Base-by-base conservation (phyloP, 768 basidiomycete species). In the Leccinum pellstonianum region DNA sequence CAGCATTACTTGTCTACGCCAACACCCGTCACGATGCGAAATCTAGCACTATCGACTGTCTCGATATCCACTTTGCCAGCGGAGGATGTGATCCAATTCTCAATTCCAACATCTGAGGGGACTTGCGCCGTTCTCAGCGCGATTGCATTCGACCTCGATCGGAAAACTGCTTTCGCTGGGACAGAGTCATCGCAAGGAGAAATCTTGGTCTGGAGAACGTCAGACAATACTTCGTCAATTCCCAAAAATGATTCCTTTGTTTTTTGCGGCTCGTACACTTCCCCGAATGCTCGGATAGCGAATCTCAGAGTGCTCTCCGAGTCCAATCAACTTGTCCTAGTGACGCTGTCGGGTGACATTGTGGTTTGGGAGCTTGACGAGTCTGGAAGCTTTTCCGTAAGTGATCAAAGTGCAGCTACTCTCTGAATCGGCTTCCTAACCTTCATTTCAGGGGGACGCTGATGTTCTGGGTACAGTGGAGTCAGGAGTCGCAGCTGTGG, bases 381-480 rank as follows among this genome's bases (percentile, higher is more conserved):
- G 19, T 62, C 43, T 54, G 76, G 81, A 37, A 64, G 74, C 43
- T 68, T 80, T 43, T 60, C 74, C 57, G 84, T 87, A 64, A 62
- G 80, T 75, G 29, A 29, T 51, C 7, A 52, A 17, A 33, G 29
- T 25, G n/a, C n/a, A 25, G 5, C 17, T 54, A 12, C 19, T 58
- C 23, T 52, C 38, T 29, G 2, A 29, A 0, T 29, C 0, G 3
- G 15, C 43, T 51, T 46, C 54, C 52, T 67, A 15, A 66, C n/a
- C 21, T 4, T 41, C 8, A 10, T 56, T 58, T 37, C 59, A 69
- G 71, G 62, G 69, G 57, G 63, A 63, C 59, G 59, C 83, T 48
- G 92, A 95, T 64, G 82, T 93, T 14, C 88, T 95, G 56, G 96
- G 96, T 15, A 86, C 87, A 0, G 84, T 98, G 7, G 95, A 97